A percentile compares a stretch with the other conserved stretches of the same genome.
These are phyloP conservation scores for Chamaecrista fasciculata DNA, from an alignment of 306 rosid genomes.

Conservation along the genomic window DNA sequence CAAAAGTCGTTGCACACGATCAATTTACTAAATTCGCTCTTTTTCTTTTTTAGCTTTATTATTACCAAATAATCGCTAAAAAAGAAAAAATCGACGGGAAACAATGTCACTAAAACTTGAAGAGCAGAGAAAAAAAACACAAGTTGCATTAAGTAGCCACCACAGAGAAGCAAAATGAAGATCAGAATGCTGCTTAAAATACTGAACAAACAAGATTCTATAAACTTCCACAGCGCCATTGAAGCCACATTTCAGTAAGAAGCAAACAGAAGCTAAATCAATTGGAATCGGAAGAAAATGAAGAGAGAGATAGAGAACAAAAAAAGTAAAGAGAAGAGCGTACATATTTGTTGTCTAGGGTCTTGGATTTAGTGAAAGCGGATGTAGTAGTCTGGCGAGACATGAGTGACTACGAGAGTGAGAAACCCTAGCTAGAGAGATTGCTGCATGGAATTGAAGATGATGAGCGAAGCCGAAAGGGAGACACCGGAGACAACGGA, in stretches of 20 bases:
- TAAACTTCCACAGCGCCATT: conserved; percentile 12
- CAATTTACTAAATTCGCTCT: background rate
- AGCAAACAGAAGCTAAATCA: background rate
- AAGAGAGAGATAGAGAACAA: background rate
- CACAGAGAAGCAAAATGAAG: background rate
- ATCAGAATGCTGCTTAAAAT: background rate
- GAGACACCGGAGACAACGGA: background rate
- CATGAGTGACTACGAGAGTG: conserved; percentile 45
- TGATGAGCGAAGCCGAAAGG: conserved; percentile 8
- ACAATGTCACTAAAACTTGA: background rate
- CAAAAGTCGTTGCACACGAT: background rate
- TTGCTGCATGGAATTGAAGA: conserved; percentile 24
- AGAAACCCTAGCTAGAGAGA: conserved; percentile 43
- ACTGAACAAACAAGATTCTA: background rate
- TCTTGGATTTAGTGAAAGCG: conserved; percentile 84
- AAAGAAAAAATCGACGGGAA: background rate
- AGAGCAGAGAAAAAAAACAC: background rate
- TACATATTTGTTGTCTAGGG: conserved; percentile 98
- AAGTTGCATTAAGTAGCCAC: too few species aligned
- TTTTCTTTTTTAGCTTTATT: background rate
- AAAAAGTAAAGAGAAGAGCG: background rate
- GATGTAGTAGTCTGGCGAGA: conserved; percentile 72
- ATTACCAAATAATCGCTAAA: background rate
- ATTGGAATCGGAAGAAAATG: background rate
- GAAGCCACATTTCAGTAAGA: background rate